Evolutionary conservation across 2,329 filamentous ascomycete species (phyloP).

Genomic region (Botrytis fabae): DNA sequence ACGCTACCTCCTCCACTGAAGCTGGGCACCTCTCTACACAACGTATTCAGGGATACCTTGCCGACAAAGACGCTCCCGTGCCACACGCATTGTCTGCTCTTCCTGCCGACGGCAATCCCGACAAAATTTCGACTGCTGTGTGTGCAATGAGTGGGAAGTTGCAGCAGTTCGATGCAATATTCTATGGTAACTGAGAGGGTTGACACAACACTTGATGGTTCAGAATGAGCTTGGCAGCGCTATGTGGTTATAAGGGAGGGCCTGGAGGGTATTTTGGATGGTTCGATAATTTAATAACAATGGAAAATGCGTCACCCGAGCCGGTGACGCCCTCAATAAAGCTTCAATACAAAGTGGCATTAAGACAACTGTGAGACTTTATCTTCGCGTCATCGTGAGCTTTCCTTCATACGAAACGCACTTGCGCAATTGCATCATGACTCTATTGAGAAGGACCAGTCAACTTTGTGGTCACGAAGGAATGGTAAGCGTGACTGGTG

Average conservation of each 20-base stretch:
- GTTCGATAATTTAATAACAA: neutral
- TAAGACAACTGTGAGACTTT: neutral
- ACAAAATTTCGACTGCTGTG: neutral
- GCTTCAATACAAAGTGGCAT: neutral
- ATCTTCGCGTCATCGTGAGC: accelerated
- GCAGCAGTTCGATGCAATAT: neutral
- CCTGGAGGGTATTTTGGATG: neutral
- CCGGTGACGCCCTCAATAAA: neutral
- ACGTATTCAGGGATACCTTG: neutral
- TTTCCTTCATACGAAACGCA: neutral
- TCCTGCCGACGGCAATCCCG: neutral
- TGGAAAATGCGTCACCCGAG: neutral
- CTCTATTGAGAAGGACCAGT: neutral
- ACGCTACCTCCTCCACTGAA: neutral
- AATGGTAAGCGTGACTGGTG: neutral
- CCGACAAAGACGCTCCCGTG: neutral
- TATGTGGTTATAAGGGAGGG: no score
- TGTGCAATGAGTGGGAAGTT: neutral
- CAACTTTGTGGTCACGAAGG: neutral
- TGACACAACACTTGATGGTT: neutral
- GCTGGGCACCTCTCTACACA: neutral
- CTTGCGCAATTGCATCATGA: neutral
- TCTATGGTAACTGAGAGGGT: neutral
- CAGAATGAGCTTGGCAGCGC: accelerated
- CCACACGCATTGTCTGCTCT: neutral